Evolutionary conservation across 257 asterid genomes (phyloP).

Genomic region (Fraxinus anomala): DNA sequence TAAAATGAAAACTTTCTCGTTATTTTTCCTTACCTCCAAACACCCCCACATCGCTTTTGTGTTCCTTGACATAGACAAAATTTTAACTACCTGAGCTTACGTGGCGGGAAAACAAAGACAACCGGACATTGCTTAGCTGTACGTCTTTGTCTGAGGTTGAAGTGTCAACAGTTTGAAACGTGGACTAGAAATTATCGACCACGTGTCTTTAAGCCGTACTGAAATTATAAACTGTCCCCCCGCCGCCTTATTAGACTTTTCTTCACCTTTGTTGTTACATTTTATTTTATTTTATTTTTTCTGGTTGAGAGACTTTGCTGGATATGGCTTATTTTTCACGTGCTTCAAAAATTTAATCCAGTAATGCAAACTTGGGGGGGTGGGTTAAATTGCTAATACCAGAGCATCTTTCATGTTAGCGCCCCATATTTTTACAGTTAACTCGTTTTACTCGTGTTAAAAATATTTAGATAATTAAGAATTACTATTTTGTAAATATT

Average conservation of each 20-base stretch:
- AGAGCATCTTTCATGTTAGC: background rate
- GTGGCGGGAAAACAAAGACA: conserved; percentile 29
- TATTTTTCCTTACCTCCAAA: background rate
- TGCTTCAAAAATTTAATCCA: conserved; percentile 30
- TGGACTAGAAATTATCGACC: conserved; percentile 6
- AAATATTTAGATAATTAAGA: no score
- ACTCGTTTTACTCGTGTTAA: no score
- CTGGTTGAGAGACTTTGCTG: background rate
- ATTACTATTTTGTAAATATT: no score
- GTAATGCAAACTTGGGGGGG: background rate
- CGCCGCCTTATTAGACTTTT: conserved; percentile 36
- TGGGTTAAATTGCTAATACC: conserved; percentile 13
- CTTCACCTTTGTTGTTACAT: no score
- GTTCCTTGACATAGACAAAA: conserved; percentile 32
- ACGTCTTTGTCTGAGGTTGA: conserved; percentile 34
- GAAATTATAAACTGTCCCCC: conserved; percentile 24
- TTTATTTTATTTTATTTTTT: background rate
- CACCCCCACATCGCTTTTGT: background rate
- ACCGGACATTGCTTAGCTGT: conserved; percentile 39
- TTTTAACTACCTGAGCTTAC: conserved; percentile 30
- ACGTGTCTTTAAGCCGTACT: conserved; percentile 27
- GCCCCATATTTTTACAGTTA: no score
- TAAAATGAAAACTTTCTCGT: background rate
- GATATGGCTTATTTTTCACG: conserved; percentile 38
- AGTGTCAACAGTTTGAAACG: conserved; percentile 22